Percentiles rank a stretch among this genome's conserved stretches.
Evolutionary conservation across 495 filamentous ascomycete species (phyloP).

Genomic region (Aspergillus cavernicola): DNA sequence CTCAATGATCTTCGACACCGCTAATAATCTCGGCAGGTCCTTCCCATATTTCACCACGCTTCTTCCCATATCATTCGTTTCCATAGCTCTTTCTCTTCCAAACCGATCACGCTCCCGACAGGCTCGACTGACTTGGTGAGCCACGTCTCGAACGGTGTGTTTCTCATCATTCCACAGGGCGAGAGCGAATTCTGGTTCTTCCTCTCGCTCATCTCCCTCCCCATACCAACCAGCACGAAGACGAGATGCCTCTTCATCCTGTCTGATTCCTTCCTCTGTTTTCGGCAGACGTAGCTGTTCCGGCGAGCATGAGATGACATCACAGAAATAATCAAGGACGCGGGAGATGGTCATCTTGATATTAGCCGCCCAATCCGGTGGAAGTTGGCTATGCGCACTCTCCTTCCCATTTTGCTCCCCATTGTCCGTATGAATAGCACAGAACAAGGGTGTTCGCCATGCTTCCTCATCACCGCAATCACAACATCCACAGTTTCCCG

Average conservation of each 20-base stretch:
- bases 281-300: slow-evolving; percentile 88
- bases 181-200: slow-evolving; percentile 74
- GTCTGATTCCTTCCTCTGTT: slow-evolving; percentile 68
- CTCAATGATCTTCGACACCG: slow-evolving; percentile 78
- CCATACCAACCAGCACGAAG: slow-evolving; percentile 72
- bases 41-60: slow-evolving; percentile 74
- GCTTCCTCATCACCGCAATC: slow-evolving; percentile 95
- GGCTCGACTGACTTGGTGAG: slow-evolving; percentile 82
- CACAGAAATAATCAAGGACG: slow-evolving; percentile 88
- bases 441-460: slow-evolving; percentile 83
- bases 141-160: slow-evolving; percentile 89
- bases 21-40: slow-evolving; percentile 67
- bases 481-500: slow-evolving; percentile 91
- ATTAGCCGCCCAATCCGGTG: slow-evolving; percentile 65
- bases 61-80: slow-evolving; percentile 82
- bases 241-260: slow-evolving; percentile 77
- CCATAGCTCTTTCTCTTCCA: slow-evolving; percentile 71
- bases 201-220: slow-evolving; percentile 50
- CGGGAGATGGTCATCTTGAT: slow-evolving; percentile 82
- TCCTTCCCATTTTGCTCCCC: slow-evolving; percentile 60
- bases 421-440: slow-evolving; percentile 81
- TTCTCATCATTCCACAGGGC: slow-evolving; percentile 98
- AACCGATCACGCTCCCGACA: slow-evolving; percentile 69
- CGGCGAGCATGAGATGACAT: slow-evolving; percentile 95
- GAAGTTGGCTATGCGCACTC: slow-evolving; percentile 52